These are phyloP conservation scores for Ceratocystis diversiconidia DNA, from an alignment of 2,329 filamentous ascomycete species.

Conservation along the genomic window DNA sequence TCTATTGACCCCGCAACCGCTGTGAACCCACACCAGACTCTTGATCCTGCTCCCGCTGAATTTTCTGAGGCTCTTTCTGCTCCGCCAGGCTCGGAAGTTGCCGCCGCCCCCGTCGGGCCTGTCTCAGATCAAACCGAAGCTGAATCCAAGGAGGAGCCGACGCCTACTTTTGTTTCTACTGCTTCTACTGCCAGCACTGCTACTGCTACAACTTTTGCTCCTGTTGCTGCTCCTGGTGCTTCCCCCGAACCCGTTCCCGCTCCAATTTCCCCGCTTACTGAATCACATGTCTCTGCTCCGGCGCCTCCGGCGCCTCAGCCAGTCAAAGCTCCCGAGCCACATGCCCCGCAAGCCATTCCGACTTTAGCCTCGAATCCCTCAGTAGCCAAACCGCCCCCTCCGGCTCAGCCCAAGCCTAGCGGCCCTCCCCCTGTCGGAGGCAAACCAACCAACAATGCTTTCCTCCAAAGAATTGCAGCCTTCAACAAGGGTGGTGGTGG, in stretches of 20 bases:
- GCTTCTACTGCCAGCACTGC: not conserved
- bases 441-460: conserved; percentile 64
- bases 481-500: conserved; percentile 85
- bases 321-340: conserved; percentile 21
- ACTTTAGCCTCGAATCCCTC: conserved; percentile 27
- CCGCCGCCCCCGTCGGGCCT: conserved; percentile 22
- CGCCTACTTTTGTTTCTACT: not conserved
- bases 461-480: conserved; percentile 89
- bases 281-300: conserved; percentile 23
- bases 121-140: not conserved
- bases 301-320: conserved; percentile 23
- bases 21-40: conserved; percentile 23
- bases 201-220: not conserved
- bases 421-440: conserved; percentile 54
- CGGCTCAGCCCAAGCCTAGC: conserved; percentile 30
- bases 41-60: conserved; percentile 19
- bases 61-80: conserved; percentile 11
- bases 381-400: conserved; percentile 23
- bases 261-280: conserved; percentile 25
- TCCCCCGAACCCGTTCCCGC: conserved; percentile 20
- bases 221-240: conserved; percentile 9
- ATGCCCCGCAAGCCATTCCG: conserved; percentile 28
- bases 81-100: conserved; percentile 19
- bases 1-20: conserved; percentile 26
- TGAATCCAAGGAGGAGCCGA: conserved; percentile 3